Evolutionary conservation across 495 filamentous ascomycete genomes (phyloP).

Genomic region (Penicillium angulare): DNA sequence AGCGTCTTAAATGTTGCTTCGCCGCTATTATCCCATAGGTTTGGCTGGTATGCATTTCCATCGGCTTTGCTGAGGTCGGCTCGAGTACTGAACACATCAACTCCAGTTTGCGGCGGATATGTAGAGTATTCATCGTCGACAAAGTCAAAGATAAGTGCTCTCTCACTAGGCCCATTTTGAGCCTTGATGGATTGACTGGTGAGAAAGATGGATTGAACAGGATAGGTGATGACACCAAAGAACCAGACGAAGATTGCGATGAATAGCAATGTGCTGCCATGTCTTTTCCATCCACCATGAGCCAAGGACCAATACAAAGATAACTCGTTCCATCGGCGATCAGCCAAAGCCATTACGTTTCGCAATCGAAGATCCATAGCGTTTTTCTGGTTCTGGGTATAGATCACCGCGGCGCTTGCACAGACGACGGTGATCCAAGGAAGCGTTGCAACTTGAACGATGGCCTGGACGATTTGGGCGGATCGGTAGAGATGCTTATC

Average conservation of each 20-base stretch:
- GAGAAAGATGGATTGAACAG: constrained; percentile 23
- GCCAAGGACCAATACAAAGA: not conserved
- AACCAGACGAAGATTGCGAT: constrained; percentile 16
- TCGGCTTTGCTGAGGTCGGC: not conserved
- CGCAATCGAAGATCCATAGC: constrained; percentile 18
- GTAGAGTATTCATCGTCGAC: not conserved
- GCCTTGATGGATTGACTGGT: constrained; percentile 14
- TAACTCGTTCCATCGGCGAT: constrained; percentile 21
- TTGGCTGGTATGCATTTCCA: not conserved
- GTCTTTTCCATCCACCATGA: constrained; percentile 4
- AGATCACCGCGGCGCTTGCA: constrained; percentile 26
- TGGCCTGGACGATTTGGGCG: constrained; percentile 19
- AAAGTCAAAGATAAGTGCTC: not conserved
- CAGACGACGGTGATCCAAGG: constrained; percentile 29
- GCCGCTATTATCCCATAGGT: not conserved
- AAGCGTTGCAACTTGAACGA: constrained; percentile 21
- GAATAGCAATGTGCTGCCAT: constrained; percentile 17
- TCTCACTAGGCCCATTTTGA: constrained; percentile 9
- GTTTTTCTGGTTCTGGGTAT: constrained; percentile 14
- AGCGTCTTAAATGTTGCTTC: not conserved
- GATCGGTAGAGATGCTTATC: too few relatives aligned
- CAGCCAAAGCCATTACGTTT: constrained; percentile 24
- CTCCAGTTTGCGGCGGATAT: too few relatives aligned
- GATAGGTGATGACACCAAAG: constrained; percentile 20
- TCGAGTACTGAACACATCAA: not conserved